phyloP scores from a whole-genome alignment of 2,329 filamentous ascomycete species.

The Fusarium praegraminearum region DNA sequence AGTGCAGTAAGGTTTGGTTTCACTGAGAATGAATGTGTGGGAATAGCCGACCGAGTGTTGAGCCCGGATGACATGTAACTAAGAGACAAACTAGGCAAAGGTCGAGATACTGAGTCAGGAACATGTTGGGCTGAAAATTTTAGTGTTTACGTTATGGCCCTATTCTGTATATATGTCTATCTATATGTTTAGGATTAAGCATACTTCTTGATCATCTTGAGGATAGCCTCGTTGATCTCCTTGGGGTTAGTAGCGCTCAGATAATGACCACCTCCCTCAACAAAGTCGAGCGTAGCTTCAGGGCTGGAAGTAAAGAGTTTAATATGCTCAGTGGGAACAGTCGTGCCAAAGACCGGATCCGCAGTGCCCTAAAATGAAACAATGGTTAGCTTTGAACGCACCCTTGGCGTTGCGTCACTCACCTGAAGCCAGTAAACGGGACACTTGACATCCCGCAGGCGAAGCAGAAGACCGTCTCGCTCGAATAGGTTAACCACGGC shows the following conservation, averaged over 20 bases:
- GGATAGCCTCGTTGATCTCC: conserved; percentile 59
- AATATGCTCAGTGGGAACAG: conserved; percentile 61
- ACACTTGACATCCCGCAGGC: conserved; percentile 61
- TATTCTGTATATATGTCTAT: background rate
- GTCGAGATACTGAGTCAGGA: background rate
- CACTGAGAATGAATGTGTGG: background rate
- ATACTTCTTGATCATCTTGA: conserved; percentile 57
- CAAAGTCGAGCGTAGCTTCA: conserved; percentile 57
- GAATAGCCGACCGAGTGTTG: background rate
- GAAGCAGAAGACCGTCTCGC: conserved; percentile 61
- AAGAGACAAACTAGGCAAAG: background rate
- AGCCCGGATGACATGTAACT: background rate
- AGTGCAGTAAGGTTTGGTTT: background rate
- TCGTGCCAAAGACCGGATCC: conserved; percentile 58
- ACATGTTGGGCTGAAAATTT: background rate
- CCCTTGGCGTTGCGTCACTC: conserved; percentile 27
- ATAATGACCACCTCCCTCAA: conserved; percentile 63
- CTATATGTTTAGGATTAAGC: conserved; percentile 45
- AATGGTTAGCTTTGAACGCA: conserved; percentile 10
- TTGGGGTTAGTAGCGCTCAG: conserved; percentile 62
- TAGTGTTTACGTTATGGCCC: background rate
- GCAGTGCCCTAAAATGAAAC: conserved; percentile 55
- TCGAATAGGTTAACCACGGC: conserved; percentile 59
- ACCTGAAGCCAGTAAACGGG: conserved; percentile 67
- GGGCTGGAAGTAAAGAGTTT: conserved; percentile 61